phyloP scores from a whole-genome alignment of 352 stramenopile genomes.

The Phytophthora idaei region DNA sequence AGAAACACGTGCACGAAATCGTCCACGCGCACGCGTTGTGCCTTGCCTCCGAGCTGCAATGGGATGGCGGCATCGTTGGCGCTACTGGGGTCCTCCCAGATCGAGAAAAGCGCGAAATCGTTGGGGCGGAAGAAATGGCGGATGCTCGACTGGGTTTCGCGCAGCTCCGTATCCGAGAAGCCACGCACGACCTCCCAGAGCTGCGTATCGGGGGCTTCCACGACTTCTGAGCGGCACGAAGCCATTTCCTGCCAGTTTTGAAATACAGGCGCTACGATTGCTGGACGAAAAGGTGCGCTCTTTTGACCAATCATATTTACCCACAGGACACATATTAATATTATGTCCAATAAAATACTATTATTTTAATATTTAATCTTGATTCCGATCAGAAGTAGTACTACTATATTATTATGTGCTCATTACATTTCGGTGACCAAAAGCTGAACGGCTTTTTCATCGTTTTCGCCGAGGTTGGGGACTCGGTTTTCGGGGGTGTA shows the following conservation, averaged over 20 bases:
- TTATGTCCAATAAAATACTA: too few relatives aligned
- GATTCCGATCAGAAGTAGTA: too few relatives aligned
- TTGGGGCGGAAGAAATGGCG: constrained; percentile 9
- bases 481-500: too few relatives aligned
- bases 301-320: background rate
- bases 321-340: too few relatives aligned
- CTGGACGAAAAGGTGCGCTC: background rate
- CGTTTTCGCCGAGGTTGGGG: too few relatives aligned
- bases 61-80: constrained; percentile 8
- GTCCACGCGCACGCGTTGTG: constrained; percentile 29
- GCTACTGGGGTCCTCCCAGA: background rate
- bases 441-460: too few relatives aligned
- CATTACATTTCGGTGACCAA: too few relatives aligned
- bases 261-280: constrained; percentile 7
- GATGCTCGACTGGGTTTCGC: constrained; percentile 10
- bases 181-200: constrained; percentile 38
- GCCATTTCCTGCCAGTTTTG: constrained; percentile 18
- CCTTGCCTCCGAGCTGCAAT: constrained; percentile 20
- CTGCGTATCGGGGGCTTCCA: constrained; percentile 15
- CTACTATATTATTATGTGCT: too few relatives aligned
- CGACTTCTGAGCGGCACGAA: background rate
- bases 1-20: constrained; percentile 39
- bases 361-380: too few relatives aligned
- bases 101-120: background rate
- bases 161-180: constrained; percentile 37